phyloP scores from a whole-genome alignment of 176 grass and related monocot species.

The Aegilops longissima region DNA sequence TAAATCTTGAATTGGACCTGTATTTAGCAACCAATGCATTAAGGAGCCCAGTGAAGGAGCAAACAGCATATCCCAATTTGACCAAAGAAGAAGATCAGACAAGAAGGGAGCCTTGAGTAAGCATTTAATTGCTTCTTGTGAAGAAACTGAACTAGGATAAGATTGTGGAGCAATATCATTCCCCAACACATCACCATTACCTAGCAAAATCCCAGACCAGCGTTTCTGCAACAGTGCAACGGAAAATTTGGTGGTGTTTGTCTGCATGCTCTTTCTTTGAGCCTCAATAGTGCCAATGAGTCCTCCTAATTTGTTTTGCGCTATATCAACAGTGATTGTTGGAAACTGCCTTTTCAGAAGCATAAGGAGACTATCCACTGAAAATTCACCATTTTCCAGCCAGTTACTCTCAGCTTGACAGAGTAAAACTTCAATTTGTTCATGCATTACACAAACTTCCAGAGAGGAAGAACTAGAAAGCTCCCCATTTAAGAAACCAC shows the following conservation, averaged over 20 bases:
- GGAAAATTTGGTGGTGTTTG: slow-evolving; percentile 52
- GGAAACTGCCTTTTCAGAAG: slow-evolving; percentile 65
- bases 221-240: slow-evolving; percentile 45
- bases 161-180: slow-evolving; percentile 19
- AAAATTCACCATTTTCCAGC: slow-evolving; percentile 21
- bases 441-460: slow-evolving; percentile 33
- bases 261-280: slow-evolving; percentile 29
- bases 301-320: slow-evolving; percentile 28
- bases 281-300: background rate
- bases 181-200: background rate
- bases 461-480: slow-evolving; percentile 32
- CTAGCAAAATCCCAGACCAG: slow-evolving; percentile 15
- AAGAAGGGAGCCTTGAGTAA: slow-evolving; percentile 72
- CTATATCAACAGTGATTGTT: slow-evolving; percentile 42
- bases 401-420: slow-evolving; percentile 47
- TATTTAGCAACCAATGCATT: slow-evolving; percentile 67
- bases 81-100: slow-evolving; percentile 72
- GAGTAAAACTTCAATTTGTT: slow-evolving; percentile 50
- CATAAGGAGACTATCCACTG: slow-evolving; percentile 36
- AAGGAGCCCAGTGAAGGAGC: slow-evolving; percentile 75
- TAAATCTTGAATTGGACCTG: slow-evolving; percentile 51
- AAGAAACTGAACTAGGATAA: slow-evolving; percentile 39
- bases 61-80: slow-evolving; percentile 79
- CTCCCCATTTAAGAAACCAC: slow-evolving; percentile 34
- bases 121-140: slow-evolving; percentile 44